phyloP scores from a whole-genome alignment of 352 stramenopile species.

The Phytophthora pseudosyringae region DNA sequence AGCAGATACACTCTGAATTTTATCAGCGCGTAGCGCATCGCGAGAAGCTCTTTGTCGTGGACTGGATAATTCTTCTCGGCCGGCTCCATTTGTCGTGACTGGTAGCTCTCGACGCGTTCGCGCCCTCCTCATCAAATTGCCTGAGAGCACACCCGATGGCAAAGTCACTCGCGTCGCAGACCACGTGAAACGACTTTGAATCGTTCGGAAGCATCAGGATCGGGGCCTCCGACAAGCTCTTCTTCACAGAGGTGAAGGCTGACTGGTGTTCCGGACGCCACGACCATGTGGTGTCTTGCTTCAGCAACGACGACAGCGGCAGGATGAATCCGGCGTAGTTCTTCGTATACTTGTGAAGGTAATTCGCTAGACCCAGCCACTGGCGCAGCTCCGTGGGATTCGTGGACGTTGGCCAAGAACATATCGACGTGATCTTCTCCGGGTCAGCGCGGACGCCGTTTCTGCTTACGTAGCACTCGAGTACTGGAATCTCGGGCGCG shows the following conservation, averaged over 20 bases:
- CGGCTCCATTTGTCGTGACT: conserved; percentile 5
- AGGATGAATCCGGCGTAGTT: not conserved
- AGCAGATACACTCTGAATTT: conserved; percentile 10
- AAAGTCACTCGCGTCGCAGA: conserved; percentile 10
- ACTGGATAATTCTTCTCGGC: not conserved
- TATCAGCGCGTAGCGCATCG: conserved; percentile 9
- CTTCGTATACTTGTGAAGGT: conserved; percentile 5
- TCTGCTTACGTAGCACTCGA: too few relatives aligned
- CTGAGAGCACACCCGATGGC: conserved; percentile 1
- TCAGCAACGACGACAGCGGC: not conserved
- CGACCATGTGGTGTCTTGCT: not conserved
- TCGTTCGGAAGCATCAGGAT: too few relatives aligned
- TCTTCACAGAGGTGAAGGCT: not conserved
- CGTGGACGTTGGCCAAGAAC: not conserved
- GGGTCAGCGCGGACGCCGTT: too few relatives aligned
- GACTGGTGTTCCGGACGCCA: not conserved
- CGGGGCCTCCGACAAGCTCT: too few relatives aligned
- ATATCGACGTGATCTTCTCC: too few relatives aligned
- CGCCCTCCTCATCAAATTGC: conserved; percentile 7
- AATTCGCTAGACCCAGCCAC: not conserved
- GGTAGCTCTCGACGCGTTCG: conserved; percentile 5
- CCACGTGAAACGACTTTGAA: conserved; percentile 3
- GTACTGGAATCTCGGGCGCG: too few relatives aligned
- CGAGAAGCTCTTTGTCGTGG: not conserved
- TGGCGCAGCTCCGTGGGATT: conserved; percentile 4